phyloP scores from a whole-genome alignment of 2,329 filamentous ascomycete genomes.

The Paracoccidioides lutzii region DNA sequence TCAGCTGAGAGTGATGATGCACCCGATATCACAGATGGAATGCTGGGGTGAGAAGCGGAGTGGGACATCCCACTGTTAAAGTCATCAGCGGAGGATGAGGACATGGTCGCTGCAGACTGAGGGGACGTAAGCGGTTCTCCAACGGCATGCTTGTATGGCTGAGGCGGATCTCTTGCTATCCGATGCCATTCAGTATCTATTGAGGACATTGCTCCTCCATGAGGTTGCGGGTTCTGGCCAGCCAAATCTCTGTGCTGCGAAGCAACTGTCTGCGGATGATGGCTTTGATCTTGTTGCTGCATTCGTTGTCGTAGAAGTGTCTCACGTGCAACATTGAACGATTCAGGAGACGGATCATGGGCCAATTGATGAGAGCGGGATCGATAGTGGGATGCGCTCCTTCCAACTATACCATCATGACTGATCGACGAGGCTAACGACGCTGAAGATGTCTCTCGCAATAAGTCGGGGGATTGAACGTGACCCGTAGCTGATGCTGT shows the following conservation, averaged over 20 bases:
- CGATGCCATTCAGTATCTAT: conserved; percentile 8
- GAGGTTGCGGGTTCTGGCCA: conserved; percentile 3
- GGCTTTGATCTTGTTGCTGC: conserved; percentile 15
- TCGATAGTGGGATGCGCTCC: conserved; percentile 20
- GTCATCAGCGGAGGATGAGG: conserved; percentile 35
- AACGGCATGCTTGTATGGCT: conserved; percentile 12
- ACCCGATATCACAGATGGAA: conserved; percentile 33
- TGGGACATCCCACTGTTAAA: conserved; percentile 36
- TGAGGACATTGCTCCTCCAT: conserved; percentile 9
- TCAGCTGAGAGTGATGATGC: conserved; percentile 35
- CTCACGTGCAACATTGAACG: conserved; percentile 25
- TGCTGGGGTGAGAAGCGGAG: conserved; percentile 36
- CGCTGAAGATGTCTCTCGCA: conserved; percentile 16
- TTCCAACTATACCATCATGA: conserved; percentile 7
- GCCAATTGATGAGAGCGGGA: conserved; percentile 26
- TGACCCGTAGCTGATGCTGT: conserved; percentile 33
- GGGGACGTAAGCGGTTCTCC: conserved; percentile 20
- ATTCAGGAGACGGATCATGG: conserved; percentile 20
- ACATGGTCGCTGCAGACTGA: conserved; percentile 34
- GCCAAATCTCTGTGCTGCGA: conserved; percentile 1
- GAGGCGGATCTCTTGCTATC: background rate
- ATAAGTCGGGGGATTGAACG: conserved; percentile 27
- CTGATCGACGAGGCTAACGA: background rate
- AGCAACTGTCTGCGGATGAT: background rate
- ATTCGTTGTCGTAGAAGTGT: conserved; percentile 21